Percentiles rank a stretch among this genome's conserved stretches.
Evolutionary conservation across 768 basidiomycete species (phyloP).

Genomic region (Agrocybe chaxingu): DNA sequence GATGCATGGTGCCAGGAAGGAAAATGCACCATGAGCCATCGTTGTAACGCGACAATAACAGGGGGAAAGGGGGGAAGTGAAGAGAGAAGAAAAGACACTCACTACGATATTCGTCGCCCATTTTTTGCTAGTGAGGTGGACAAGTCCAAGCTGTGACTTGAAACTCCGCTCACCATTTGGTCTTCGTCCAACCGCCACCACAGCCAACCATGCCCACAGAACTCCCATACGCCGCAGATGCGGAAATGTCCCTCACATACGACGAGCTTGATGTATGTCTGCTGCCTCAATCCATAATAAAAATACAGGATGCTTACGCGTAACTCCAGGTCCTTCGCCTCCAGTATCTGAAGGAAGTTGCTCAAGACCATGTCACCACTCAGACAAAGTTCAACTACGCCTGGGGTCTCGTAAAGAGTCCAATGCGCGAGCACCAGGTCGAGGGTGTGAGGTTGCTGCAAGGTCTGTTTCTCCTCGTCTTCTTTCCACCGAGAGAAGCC

Average conservation of each 20-base stretch:
- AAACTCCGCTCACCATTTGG: conserved; percentile 31
- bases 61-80: conserved; percentile 17
- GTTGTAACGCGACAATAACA: conserved; percentile 38
- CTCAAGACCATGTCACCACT: conserved; percentile 79
- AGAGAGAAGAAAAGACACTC: conserved; percentile 19
- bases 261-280: conserved; percentile 81
- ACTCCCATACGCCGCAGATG: conserved; percentile 94
- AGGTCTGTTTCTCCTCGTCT: conserved; percentile 44
- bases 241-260: conserved; percentile 80
- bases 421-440: conserved; percentile 77
- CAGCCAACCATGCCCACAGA: conserved; percentile 60
- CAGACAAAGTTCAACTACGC: conserved; percentile 98
- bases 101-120: conserved; percentile 57
- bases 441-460: conserved; percentile 91
- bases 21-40: conserved; percentile 65
- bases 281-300: neutral
- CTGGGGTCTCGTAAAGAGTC: conserved; percentile 96
- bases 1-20: conserved; percentile 49
- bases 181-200: conserved; percentile 10
- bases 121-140: conserved; percentile 18
- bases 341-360: conserved; percentile 88
- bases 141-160: conserved; percentile 22
- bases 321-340: conserved; percentile 66
- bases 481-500: neutral
- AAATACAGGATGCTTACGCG: neutral